Base-by-base conservation (phyloP, 1,139 yeast species). In the Scheffersomyces titani region DNA sequence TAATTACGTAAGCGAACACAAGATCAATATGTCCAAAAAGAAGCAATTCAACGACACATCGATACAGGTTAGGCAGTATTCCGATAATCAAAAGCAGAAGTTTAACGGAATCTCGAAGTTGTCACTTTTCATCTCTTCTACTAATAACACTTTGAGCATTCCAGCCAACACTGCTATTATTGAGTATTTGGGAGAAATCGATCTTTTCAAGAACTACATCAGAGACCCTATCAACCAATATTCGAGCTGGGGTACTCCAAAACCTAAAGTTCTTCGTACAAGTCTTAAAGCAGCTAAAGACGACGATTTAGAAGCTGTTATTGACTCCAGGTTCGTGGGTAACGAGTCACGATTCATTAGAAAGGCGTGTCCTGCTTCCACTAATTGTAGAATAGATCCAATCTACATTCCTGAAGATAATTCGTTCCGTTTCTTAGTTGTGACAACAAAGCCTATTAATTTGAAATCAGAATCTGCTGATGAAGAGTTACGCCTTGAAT, bases 301-400 rank as follows among this genome's bases (percentile, higher is more conserved):
- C 11, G 49, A 44, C 7, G 57, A 59, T 7, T 55, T 82, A 54
- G 88, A 89, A 0, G 64, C 94, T 16, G 88, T 84, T 2, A 75
- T 93, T 24, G 98, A 93, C 72, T 86, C 96, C 44, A 80, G 98
- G 59, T 83, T 85, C 54, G 83, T 87, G 20, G 98, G 98, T 0
- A 90, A 91, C 63, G 82, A 84, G 51, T 80, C 92, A 0, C 74
- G 97, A 55, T 93, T 90, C 68, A 78, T 92, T 30, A 78, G 98
- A 58, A 85, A 89, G 59, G 80, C 96, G 7, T 91, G 98, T 65
- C 77, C 79, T 1, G 54, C 64, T 1, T 69, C 82, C 5, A 91
- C 97, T 4, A 92, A 92, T 70, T 88, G 93, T 67, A 84, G 80
- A 60, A 74, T 93, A 30, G 80, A 79, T 54, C 80, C 89, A 1